Conservation (phyloP, 2,329 filamentous ascomycete genomes). For the Passalora sequoiae region DNA sequence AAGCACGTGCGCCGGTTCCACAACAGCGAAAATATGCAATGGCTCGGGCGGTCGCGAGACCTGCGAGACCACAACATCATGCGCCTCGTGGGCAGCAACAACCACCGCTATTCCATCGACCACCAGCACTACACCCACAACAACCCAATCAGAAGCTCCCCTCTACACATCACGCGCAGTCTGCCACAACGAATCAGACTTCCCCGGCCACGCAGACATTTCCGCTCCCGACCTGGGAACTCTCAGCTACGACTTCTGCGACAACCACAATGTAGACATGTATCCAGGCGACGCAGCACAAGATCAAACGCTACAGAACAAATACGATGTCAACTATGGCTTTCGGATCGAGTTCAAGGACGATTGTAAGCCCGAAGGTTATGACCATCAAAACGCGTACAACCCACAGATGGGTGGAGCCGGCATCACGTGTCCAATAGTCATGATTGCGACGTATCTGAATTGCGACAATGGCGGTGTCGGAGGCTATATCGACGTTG, state of each 20-base stretch:
- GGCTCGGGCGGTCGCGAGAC: slow-evolving; percentile 1
- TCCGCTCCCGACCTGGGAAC: not conserved
- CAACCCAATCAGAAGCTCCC: not conserved
- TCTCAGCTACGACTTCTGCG: slow-evolving; percentile 2
- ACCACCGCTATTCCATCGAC: not conserved
- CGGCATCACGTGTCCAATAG: slow-evolving; percentile 1
- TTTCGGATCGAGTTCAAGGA: not conserved
- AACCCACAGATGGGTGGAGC: slow-evolving; percentile 1
- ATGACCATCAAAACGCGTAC: not conserved
- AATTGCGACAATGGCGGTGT: slow-evolving; percentile 7
- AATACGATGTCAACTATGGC: slow-evolving; percentile 1
- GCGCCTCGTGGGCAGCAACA: slow-evolving; percentile 4
- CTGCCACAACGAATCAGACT: slow-evolving; percentile 7
- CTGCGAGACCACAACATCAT: slow-evolving; percentile 1
- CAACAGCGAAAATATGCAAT: not conserved
- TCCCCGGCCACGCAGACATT: slow-evolving; percentile 9
- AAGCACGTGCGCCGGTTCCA: not conserved
- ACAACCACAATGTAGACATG: slow-evolving; percentile 3
- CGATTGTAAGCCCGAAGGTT: slow-evolving; percentile 1
- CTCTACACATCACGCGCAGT: not conserved
- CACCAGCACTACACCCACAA: not conserved
- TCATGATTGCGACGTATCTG: not conserved
- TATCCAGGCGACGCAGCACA: not conserved
- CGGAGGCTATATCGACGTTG: slow-evolving; percentile 4
- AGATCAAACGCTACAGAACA: not conserved